A percentile compares a stretch with the other conserved stretches of the same genome.
Conservation (phyloP, 805 yeast genomes). For the Lipomyces orientalis region DNA sequence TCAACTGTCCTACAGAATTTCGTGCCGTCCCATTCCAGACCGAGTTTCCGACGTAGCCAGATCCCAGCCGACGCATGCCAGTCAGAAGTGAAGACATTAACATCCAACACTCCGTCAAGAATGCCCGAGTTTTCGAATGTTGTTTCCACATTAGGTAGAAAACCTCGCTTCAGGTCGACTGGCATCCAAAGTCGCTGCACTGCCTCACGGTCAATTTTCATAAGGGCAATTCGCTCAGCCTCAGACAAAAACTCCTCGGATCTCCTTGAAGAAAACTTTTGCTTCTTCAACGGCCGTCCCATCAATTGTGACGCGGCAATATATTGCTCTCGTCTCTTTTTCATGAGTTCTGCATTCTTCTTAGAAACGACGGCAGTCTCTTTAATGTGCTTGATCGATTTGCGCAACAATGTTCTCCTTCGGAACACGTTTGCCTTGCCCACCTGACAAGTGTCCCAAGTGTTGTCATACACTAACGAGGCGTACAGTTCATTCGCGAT, state of each 20-base stretch:
- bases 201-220: constrained; percentile 45
- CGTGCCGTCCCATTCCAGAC: constrained; percentile 47
- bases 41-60: constrained; percentile 57
- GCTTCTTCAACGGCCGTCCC: constrained; percentile 31
- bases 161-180: constrained; percentile 49
- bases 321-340: constrained; percentile 51
- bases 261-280: constrained; percentile 17
- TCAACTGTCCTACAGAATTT: constrained; percentile 44
- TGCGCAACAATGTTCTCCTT: constrained; percentile 45
- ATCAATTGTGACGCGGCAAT: constrained; percentile 31
- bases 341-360: constrained; percentile 44
- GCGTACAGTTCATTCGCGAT: constrained; percentile 59
- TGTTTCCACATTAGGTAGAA: constrained; percentile 43
- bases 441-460: constrained; percentile 53
- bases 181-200: constrained; percentile 57
- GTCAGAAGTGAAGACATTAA: constrained; percentile 54
- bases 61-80: constrained; percentile 55
- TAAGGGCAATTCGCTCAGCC: constrained; percentile 26
- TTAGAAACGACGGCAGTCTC: constrained; percentile 41
- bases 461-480: constrained; percentile 67
- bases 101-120: constrained; percentile 43
- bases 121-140: constrained; percentile 43
- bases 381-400: constrained; percentile 46
- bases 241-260: constrained; percentile 39
- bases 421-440: constrained; percentile 54